Evolutionary conservation across 2,329 filamentous ascomycete species (phyloP).

Genomic region (Penicillium hordei): DNA sequence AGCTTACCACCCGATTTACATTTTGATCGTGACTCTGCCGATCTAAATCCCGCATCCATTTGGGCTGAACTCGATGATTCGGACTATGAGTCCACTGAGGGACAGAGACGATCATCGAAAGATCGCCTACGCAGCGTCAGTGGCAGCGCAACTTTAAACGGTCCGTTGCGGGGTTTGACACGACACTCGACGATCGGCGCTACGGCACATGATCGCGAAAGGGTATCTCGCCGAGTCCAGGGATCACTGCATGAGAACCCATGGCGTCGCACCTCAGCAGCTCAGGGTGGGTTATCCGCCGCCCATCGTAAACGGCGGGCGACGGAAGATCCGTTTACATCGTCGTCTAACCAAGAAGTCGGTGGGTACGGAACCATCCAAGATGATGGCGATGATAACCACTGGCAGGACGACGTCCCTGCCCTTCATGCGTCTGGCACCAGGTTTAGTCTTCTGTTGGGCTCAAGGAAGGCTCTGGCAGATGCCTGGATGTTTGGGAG

Average conservation of each 20-base stretch:
- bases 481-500: conserved; percentile 28
- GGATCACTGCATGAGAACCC: conserved; percentile 15
- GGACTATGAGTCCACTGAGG: conserved; percentile 38
- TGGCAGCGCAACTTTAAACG: conserved; percentile 19
- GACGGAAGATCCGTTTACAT: conserved; percentile 29
- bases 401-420: background rate
- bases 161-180: conserved; percentile 17
- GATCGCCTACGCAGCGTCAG: conserved; percentile 28
- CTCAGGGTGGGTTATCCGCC: conserved; percentile 21
- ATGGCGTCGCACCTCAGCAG: conserved; percentile 29
- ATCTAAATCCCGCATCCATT: conserved; percentile 72
- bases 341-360: conserved; percentile 26
- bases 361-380: conserved; percentile 30
- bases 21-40: conserved; percentile 49
- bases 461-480: conserved; percentile 28
- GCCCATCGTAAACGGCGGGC: conserved; percentile 23
- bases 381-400: conserved; percentile 18
- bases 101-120: conserved; percentile 12
- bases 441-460: conserved; percentile 23
- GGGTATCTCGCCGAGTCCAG: conserved; percentile 25
- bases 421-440: background rate
- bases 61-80: conserved; percentile 87
- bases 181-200: conserved; percentile 27
- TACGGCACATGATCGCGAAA: conserved; percentile 18
- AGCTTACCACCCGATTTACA: conserved; percentile 34